Percentiles rank a stretch among this genome's conserved stretches.
phyloP scores from a whole-genome alignment of 2,329 filamentous ascomycete genomes.

The Colletotrichum spinosum region DNA sequence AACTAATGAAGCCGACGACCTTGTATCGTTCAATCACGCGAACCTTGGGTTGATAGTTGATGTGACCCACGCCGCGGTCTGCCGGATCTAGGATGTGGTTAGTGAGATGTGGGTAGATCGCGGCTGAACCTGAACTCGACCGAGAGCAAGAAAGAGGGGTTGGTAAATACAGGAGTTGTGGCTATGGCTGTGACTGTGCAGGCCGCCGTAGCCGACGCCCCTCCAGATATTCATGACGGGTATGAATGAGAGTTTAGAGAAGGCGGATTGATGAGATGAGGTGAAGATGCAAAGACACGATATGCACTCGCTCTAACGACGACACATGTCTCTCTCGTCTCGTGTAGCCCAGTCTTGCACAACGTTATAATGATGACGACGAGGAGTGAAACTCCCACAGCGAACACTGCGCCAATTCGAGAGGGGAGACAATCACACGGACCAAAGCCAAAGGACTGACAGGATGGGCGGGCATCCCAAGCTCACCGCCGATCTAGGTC shows the following conservation, averaged over 20 bases:
- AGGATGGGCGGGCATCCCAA: background rate
- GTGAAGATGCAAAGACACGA: constrained; percentile 12
- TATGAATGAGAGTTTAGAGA: background rate
- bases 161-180: constrained; percentile 35
- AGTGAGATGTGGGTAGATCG: constrained; percentile 45
- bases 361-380: background rate
- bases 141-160: constrained; percentile 8
- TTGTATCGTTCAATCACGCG: constrained; percentile 93
- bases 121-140: constrained; percentile 7
- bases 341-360: background rate
- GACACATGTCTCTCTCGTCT: constrained; percentile 25
- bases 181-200: constrained; percentile 37
- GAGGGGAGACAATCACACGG: constrained; percentile 18
- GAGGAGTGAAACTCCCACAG: constrained; percentile 20
- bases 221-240: constrained; percentile 34
- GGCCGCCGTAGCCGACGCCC: constrained; percentile 38
- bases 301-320: constrained; percentile 33
- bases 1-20: constrained; percentile 98
- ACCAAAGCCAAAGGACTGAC: background rate
- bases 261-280: background rate
- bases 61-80: constrained; percentile 59
- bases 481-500: constrained; percentile 36
- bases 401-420: constrained; percentile 27
- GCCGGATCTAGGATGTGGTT: constrained; percentile 60
- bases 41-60: constrained; percentile 79